Conservation (phyloP, 164 flowering plant genomes). For the grape (Vitis vinifera) region DNA sequence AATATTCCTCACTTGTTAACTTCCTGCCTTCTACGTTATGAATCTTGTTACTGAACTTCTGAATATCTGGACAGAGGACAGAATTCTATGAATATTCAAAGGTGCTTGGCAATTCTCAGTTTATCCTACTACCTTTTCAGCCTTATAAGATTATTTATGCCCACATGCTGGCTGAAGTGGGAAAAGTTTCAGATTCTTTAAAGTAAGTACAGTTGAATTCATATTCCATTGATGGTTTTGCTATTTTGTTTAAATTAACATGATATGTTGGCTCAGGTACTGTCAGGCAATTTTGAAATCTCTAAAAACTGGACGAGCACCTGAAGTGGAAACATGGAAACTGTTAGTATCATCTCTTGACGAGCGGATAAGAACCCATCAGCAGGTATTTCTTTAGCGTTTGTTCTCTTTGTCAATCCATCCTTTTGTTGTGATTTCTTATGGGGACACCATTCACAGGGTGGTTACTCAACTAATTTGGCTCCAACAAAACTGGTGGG, state of each 20-base stretch:
- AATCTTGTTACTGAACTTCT: conserved; percentile 5
- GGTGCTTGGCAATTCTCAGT: conserved; percentile 79
- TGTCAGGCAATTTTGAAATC: conserved; percentile 62
- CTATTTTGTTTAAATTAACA: conserved; percentile 1
- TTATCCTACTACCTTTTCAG: conserved; percentile 60
- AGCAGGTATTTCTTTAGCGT: conserved; percentile 46
- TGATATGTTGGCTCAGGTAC: conserved; percentile 41
- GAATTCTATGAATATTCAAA: conserved; percentile 71
- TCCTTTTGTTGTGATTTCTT: background rate
- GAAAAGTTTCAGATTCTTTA: conserved; percentile 63
- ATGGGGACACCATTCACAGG: conserved; percentile 34
- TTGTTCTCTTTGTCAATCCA: background rate
- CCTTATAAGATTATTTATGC: conserved; percentile 80
- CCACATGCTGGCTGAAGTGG: conserved; percentile 81
- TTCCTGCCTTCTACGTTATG: background rate
- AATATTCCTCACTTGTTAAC: background rate
- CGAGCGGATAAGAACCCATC: conserved; percentile 64
- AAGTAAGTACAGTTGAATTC: conserved; percentile 37
- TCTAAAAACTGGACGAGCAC: conserved; percentile 65
- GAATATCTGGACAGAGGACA: conserved; percentile 55
- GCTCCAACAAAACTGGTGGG: conserved; percentile 65
- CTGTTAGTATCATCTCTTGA: conserved; percentile 57
- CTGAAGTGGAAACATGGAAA: conserved; percentile 60
- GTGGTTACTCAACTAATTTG: conserved; percentile 56
- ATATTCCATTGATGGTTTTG: background rate